phyloP scores from a whole-genome alignment of 2,329 filamentous ascomycete species.

The Diaporthe helianthi region DNA sequence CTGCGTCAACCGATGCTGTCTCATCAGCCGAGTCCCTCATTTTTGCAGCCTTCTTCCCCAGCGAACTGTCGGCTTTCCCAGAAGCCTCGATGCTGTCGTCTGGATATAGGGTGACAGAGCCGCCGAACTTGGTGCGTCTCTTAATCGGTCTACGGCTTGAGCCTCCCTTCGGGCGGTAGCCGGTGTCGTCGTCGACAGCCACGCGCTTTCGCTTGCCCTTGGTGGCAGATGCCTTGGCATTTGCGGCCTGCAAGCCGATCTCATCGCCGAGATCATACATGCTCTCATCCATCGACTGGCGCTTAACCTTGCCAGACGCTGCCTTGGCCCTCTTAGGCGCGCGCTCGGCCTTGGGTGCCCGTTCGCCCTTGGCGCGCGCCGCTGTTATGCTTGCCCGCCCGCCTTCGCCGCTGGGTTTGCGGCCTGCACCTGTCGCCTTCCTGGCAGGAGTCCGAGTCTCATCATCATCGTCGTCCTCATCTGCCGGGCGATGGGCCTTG shows the following conservation, averaged over 20 bases:
- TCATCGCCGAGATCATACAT: constrained; percentile 35
- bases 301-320: constrained; percentile 31
- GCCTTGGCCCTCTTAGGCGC: constrained; percentile 32
- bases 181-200: constrained; percentile 60
- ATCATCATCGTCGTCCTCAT: constrained; percentile 50
- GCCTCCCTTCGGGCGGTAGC: constrained; percentile 66
- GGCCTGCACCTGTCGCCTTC: constrained; percentile 40
- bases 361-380: constrained; percentile 35
- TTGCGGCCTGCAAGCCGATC: constrained; percentile 35
- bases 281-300: constrained; percentile 32
- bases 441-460: constrained; percentile 41
- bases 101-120: constrained; percentile 12
- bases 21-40: constrained; percentile 7
- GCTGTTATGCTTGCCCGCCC: constrained; percentile 40
- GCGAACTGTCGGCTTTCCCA: not conserved
- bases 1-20: constrained; percentile 8
- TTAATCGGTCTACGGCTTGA: constrained; percentile 61
- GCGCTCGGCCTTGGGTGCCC: constrained; percentile 34
- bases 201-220: constrained; percentile 61
- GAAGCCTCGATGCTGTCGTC: constrained; percentile 43
- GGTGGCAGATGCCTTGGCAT: constrained; percentile 36
- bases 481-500: constrained; percentile 39
- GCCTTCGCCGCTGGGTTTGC: constrained; percentile 42
- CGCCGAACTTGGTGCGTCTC: constrained; percentile 62
- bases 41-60: constrained; percentile 21